Evolutionary conservation across 208 protist species (phyloP).

Genomic region (Trypanosoma avium): DNA sequence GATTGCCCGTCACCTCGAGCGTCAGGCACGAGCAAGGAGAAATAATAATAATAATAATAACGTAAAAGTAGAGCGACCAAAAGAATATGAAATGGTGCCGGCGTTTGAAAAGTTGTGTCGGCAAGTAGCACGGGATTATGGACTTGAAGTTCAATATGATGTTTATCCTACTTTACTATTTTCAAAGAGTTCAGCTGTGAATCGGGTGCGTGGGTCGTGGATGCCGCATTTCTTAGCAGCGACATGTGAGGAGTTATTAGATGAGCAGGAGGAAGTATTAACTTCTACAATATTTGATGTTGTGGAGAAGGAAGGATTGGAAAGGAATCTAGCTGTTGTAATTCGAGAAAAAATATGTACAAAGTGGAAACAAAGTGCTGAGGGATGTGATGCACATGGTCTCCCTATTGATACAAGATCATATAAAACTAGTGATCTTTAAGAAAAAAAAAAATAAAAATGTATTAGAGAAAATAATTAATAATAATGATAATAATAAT

Average conservation of each 20-base stretch:
- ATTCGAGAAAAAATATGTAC: slow-evolving; percentile 16
- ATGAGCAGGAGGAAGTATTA: slow-evolving; percentile 18
- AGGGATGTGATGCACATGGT: slow-evolving; percentile 15
- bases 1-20: slow-evolving; percentile 11
- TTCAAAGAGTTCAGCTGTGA: neutral
- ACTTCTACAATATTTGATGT: neutral
- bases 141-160: slow-evolving; percentile 5
- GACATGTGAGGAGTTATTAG: slow-evolving; percentile 27
- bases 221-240: slow-evolving; percentile 25
- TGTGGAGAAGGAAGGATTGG: neutral
- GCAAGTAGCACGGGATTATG: slow-evolving; percentile 8
- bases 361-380: neutral
- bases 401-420: slow-evolving; percentile 15
- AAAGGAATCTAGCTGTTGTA: neutral
- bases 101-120: slow-evolving; percentile 20
- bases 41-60: neutral
- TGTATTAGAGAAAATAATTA: neutral
- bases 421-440: neutral
- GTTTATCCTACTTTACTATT: slow-evolving; percentile 10
- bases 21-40: neutral
- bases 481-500: no score
- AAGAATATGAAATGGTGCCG: slow-evolving; percentile 22
- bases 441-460: neutral
- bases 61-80: neutral
- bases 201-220: slow-evolving; percentile 9